Evolutionary conservation across 2,329 filamentous ascomycete species (phyloP).

Genomic region (Pestalotiopsis sp.): DNA sequence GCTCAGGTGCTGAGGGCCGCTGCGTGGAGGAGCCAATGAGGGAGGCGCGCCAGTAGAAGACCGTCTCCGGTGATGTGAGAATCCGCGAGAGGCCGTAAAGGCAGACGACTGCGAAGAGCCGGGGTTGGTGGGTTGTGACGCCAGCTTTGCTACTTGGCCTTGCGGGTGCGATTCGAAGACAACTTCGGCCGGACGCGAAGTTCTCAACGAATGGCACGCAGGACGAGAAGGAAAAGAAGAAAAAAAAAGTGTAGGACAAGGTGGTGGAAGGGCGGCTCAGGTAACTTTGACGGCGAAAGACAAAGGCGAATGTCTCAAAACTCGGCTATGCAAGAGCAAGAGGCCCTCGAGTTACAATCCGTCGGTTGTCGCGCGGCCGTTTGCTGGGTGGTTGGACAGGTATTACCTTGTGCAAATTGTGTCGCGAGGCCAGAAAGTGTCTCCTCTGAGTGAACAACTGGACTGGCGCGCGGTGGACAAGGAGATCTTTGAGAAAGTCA

Average conservation of each 20-base stretch:
- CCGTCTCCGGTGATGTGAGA: conserved; percentile 53
- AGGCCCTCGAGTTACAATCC: not conserved
- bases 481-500: not conserved
- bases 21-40: conserved; percentile 33
- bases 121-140: conserved; percentile 46
- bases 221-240: conserved; percentile 14
- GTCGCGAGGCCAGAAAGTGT: not conserved
- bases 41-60: conserved; percentile 41
- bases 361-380: not conserved
- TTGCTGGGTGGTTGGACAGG: not conserved
- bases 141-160: conserved; percentile 45
- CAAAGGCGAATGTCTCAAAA: conserved; percentile 9
- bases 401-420: not conserved
- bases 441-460: not conserved
- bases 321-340: not conserved
- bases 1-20: conserved; percentile 38
- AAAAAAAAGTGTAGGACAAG: not conserved
- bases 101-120: conserved; percentile 57
- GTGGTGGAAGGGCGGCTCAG: not conserved
- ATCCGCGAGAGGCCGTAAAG: conserved; percentile 50
- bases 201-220: conserved; percentile 19
- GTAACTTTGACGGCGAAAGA: not conserved
- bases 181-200: conserved; percentile 9
- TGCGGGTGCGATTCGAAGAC: conserved; percentile 18
- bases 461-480: not conserved